Percentiles rank a stretch among this genome's conserved stretches.
Conservation (phyloP, 2,329 filamentous ascomycete genomes). For the Blastomyces gilchristii region DNA sequence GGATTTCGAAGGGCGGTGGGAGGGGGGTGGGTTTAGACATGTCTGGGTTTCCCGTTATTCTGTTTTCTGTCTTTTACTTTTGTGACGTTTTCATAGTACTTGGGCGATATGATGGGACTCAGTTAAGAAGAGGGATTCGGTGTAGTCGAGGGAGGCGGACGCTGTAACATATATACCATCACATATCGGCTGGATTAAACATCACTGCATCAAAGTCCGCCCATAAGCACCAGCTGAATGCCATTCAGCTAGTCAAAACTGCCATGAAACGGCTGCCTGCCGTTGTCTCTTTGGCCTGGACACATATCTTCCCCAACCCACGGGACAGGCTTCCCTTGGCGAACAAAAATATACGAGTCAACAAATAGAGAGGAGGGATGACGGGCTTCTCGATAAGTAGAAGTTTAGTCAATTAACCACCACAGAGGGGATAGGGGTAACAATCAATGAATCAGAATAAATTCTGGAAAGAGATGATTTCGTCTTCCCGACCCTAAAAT, state of each 20-base stretch:
- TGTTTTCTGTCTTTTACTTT: not conserved
- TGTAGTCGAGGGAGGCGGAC: not conserved
- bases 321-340: not conserved
- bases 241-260: no score
- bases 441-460: not conserved
- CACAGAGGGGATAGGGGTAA: not conserved
- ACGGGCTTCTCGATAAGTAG: no score
- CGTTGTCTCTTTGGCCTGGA: no score
- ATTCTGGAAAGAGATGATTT: not conserved
- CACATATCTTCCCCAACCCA: not conserved
- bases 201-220: not conserved
- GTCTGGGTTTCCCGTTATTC: not conserved
- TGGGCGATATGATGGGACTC: not conserved
- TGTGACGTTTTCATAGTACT: not conserved
- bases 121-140: not conserved
- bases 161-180: not conserved
- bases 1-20: constrained; percentile 14
- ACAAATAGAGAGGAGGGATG: no score
- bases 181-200: not conserved
- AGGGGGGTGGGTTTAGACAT: constrained; percentile 1
- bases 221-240: no score
- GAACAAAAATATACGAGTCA: no score
- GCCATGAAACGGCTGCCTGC: no score
- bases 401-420: not conserved
- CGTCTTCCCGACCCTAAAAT: not conserved